Evolutionary conservation across 331 rosid species (phyloP).

Genomic region (Saraca asoca): DNA sequence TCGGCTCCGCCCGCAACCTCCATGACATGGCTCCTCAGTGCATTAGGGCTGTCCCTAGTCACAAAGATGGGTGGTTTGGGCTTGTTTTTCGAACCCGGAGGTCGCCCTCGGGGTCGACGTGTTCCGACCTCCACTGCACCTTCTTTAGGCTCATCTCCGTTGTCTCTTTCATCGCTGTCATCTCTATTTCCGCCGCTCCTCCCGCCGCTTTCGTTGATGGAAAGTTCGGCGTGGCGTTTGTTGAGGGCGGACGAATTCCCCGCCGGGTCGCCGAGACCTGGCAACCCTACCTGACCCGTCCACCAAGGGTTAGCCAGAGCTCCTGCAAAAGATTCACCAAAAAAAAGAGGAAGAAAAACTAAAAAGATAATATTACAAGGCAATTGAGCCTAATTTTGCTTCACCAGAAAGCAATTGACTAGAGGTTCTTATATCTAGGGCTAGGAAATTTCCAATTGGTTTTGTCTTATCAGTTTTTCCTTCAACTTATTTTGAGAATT

Average conservation of each 20-base stretch:
- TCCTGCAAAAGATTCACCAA: background rate
- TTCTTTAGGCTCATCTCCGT: constrained; percentile 66
- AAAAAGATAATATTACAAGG: background rate
- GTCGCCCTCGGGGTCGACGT: constrained; percentile 89
- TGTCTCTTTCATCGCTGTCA: constrained; percentile 55
- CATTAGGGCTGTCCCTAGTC: constrained; percentile 85
- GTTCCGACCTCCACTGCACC: constrained; percentile 80
- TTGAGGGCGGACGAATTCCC: constrained; percentile 49
- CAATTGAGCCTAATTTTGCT: constrained; percentile 15
- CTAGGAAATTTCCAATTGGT: background rate
- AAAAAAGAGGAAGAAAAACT: constrained; percentile 1
- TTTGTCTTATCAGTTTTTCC: background rate
- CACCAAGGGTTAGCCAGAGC: constrained; percentile 96
- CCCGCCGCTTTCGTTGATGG: constrained; percentile 53
- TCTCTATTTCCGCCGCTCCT: constrained; percentile 36
- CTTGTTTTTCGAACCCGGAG: constrained; percentile 93
- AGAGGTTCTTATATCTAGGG: too few species aligned
- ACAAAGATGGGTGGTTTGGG: constrained; percentile 94
- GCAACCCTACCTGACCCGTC: constrained; percentile 78
- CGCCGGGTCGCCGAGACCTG: constrained; percentile 63
- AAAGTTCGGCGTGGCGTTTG: constrained; percentile 58
- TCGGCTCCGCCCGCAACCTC: constrained; percentile 90
- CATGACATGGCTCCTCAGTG: constrained; percentile 85
- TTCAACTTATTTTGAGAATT: constrained; percentile 22
- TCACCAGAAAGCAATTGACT: background rate